phyloP scores from a whole-genome alignment of 2,329 filamentous ascomycete genomes.

The Fusarium guadeloupense region DNA sequence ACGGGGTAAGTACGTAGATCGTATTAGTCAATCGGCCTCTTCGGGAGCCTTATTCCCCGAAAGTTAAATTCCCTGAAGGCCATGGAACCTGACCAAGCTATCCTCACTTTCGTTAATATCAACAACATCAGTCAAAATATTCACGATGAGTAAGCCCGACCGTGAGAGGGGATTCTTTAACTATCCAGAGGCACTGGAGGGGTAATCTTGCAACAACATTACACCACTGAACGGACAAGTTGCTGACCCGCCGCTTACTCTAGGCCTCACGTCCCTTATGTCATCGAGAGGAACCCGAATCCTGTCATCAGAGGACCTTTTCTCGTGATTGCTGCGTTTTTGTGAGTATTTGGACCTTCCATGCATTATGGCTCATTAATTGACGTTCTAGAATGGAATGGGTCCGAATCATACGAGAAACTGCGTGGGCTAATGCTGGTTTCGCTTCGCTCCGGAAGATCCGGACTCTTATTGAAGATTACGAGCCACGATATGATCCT shows the following conservation, averaged over 20 bases:
- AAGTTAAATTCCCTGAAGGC: slow-evolving; percentile 14
- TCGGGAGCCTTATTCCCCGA: slow-evolving; percentile 20
- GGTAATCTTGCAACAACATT: slow-evolving; percentile 10
- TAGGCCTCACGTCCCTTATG: slow-evolving; percentile 33
- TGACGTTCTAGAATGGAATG: slow-evolving; percentile 39
- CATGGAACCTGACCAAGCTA: not conserved
- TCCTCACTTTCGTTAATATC: not conserved
- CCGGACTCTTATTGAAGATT: slow-evolving; percentile 60
- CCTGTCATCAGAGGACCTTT: slow-evolving; percentile 26
- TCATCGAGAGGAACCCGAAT: slow-evolving; percentile 26
- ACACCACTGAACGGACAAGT: not conserved
- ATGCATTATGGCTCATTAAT: rapidly evolving
- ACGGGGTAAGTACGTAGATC: slow-evolving; percentile 17
- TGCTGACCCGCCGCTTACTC: slow-evolving; percentile 20
- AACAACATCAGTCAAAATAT: not conserved
- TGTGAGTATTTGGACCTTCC: slow-evolving; percentile 2
- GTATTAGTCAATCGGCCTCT: slow-evolving; percentile 23
- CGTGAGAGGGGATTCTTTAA: slow-evolving; percentile 28
- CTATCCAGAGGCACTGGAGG: slow-evolving; percentile 32
- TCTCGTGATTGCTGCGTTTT: slow-evolving; percentile 30
- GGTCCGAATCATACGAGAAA: slow-evolving; percentile 36
- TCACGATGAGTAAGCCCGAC: slow-evolving; percentile 7
- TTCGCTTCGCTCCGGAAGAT: slow-evolving; percentile 67
- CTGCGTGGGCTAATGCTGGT: slow-evolving; percentile 68
- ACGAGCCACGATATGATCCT: slow-evolving; percentile 58